These are phyloP conservation scores for Suhomyces bokatorum DNA, from an alignment of 1,139 yeast species.

Conservation along the genomic window DNA sequence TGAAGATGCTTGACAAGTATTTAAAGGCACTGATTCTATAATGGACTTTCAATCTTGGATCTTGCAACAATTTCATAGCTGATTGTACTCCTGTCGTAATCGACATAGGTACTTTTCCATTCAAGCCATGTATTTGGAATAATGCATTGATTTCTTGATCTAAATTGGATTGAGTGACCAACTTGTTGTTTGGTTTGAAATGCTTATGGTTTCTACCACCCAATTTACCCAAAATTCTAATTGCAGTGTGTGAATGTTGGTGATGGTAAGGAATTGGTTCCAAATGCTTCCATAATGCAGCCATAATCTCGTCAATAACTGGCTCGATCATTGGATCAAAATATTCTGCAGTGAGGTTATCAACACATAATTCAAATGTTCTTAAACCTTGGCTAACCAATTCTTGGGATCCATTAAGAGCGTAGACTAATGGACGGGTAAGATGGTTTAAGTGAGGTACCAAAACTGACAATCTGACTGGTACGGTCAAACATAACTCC, in stretches of 20 bases:
- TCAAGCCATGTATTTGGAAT: slow-evolving; percentile 70
- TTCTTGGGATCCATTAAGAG: slow-evolving; percentile 88
- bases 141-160: slow-evolving; percentile 71
- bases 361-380: slow-evolving; percentile 94
- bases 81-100: slow-evolving; percentile 81
- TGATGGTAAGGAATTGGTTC: slow-evolving; percentile 92
- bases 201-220: slow-evolving; percentile 95
- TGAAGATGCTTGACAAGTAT: slow-evolving; percentile 65
- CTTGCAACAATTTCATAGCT: slow-evolving; percentile 68
- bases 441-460: slow-evolving; percentile 89
- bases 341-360: slow-evolving; percentile 91
- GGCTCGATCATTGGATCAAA: slow-evolving; percentile 97
- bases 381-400: slow-evolving; percentile 91
- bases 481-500: slow-evolving; percentile 91
- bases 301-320: slow-evolving; percentile 89
- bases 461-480: slow-evolving; percentile 86
- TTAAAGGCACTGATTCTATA: slow-evolving; percentile 77
- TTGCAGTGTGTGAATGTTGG: slow-evolving; percentile 91
- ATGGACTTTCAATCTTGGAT: slow-evolving; percentile 61
- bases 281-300: slow-evolving; percentile 87
- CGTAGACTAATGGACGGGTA: slow-evolving; percentile 88
- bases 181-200: slow-evolving; percentile 68
- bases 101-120: slow-evolving; percentile 62
- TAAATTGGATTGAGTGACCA: slow-evolving; percentile 56
- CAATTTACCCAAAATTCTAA: slow-evolving; percentile 87